These are phyloP conservation scores for Eucalyptus albens DNA, from an alignment of 345 rosid species.

Conservation along the genomic window DNA sequence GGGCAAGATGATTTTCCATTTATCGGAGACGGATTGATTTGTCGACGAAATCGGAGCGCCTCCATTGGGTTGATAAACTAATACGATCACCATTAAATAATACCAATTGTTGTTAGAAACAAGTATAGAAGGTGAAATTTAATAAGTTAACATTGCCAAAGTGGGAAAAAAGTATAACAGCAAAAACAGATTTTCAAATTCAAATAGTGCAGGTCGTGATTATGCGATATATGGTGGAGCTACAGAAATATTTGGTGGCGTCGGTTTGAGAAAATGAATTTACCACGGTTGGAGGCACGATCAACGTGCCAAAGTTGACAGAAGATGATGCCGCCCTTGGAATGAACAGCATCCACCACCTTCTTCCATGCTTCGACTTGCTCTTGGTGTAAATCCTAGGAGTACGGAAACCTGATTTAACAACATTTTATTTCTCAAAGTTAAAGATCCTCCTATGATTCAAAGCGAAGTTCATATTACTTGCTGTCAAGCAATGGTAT, in stretches of 20 bases:
- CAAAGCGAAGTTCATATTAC: not conserved
- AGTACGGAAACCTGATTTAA: conserved; percentile 59
- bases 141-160: not conserved
- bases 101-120: not conserved
- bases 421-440: not conserved
- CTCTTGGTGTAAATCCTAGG: conserved; percentile 74
- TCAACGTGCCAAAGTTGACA: conserved; percentile 76
- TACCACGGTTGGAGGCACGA: conserved; percentile 73
- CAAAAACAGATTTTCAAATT: not conserved
- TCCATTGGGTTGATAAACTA: conserved; percentile 16
- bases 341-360: conserved; percentile 70
- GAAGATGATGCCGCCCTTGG: conserved; percentile 35
- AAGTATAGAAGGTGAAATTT: not conserved
- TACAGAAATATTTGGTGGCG: not conserved
- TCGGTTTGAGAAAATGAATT: not conserved
- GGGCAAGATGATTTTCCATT: conserved; percentile 18
- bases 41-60: conserved; percentile 21
- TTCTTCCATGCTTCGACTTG: conserved; percentile 83
- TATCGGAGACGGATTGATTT: conserved; percentile 11
- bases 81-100: not conserved
- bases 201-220: not conserved
- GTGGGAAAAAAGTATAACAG: not conserved
- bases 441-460: not conserved
- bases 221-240: not conserved
- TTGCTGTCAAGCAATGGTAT: not conserved